Base-by-base conservation (phyloP, 106 monocot species). In the Allium sativum region DNA sequence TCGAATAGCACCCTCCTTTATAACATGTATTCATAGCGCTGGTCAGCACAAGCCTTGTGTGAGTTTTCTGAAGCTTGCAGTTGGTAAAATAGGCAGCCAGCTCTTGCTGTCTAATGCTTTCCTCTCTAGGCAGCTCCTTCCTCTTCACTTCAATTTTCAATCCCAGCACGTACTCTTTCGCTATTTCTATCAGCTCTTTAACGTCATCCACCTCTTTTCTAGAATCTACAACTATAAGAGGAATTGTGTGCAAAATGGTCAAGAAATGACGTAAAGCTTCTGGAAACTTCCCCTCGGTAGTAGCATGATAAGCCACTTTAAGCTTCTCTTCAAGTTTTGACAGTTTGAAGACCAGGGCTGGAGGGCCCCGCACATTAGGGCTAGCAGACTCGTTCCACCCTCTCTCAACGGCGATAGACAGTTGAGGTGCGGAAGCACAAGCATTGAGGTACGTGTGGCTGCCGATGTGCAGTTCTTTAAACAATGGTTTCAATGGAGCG, bases 141-240 rank as follows among this genome's bases (percentile, higher is more conserved):
- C 80, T 64, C 46, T 72, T 80, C 9, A 80, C 56, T 53, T 85
- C 84, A 48, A 85, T 73, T 65, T 77, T 77, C 56, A 85, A 65
- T n/a, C 84, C 84, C 48, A 85, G 47, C 3, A 74, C 80, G 53
- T 85, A 80, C 58, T 85, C 80, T 47, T 61, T 62, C 13, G 65
- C 48, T 21, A 85, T 74, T 42, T 72, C 84, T 7, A 85, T 77
- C 16, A 85, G 55, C 59, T 85, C 80, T 70, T 84, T 80, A 4
- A 84, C 79, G 64, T 84, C 84, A 61, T 84, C 84, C 53, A 80
- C 84, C 71, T 85, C 80, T 40, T 79, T 79, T 48, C 77, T 64
- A 18, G 80, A 80, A 22, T 85, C 84, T 14, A 85, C 84, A 14
- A 85, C 77, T 7, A 85, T 52, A 14, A 85, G 65, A 41, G 80